Evolutionary conservation across 192 early-diverging fungal species (phyloP), one percentile per base, ranked within the genome.

Genomic region (Diversispora epigaea): DNA sequence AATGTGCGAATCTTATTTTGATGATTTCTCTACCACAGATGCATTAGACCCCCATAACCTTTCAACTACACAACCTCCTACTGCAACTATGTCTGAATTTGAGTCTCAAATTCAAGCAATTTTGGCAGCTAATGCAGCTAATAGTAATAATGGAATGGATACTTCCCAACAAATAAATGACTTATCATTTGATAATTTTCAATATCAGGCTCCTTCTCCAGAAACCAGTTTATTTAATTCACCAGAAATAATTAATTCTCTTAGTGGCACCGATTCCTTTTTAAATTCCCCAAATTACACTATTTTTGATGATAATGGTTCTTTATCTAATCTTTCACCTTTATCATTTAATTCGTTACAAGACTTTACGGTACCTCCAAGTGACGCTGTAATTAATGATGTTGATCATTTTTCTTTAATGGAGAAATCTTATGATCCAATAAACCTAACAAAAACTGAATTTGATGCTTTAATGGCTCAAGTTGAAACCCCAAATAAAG

Each of bases 1-100:
- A 67, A 79, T 81, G 80, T 80, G 76, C 70, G 78, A 83, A 71
- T 77, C 82, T 0, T 81, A 79, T 66, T 81, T 84, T 76, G 82
- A 84, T 68, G 76, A 84, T 56, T 81, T 79, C 69, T 77, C 80
- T 6, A 79, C 74, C 11, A 73, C 78, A 6, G 68, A 71, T 3
- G 7, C 9, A 9, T 19, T 52, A 5, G 15, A 41, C 6, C 39
- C 12, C 56, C 32, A 52, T 25, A 14, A n/a, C 8, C 7, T 39
- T 15, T 12, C 50, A 41, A 32, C 52, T 12, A 10, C 19, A 22
- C 66, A 68, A 50, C 45, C 45, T 6, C 52, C 68, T 10, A 39
- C 47, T 14, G 43, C 32, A 9, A 71, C 68, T 3, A 11, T n/a
- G 6, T 47, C 49, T 1, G 68, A 55, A 9, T 71, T 71, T 55